Base-by-base conservation (phyloP, 495 filamentous ascomycete species). In the Aspergillus cristatus region DNA sequence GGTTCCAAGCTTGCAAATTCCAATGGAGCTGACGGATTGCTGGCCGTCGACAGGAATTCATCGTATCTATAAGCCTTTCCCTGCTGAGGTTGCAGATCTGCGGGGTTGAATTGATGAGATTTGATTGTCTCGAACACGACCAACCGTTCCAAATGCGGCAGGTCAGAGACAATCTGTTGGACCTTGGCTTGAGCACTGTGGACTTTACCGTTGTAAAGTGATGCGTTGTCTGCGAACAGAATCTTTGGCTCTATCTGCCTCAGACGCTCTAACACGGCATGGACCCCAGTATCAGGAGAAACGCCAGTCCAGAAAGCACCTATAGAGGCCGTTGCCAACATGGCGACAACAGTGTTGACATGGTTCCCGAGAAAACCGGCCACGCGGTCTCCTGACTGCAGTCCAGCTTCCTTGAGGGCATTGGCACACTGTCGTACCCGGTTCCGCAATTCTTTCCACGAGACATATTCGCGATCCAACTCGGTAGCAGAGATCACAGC, bases 231-330 rank as follows among this genome's bases (percentile, higher is more conserved):
- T 6, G 85, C 77, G 49, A 96, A 90, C 8, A 96, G 63, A 6
- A 90, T 55, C 35, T 72, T 76, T 2, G 89, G 88, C 39, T 81
- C 71, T 35, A 96, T 84, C 68, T 96, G 88, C 42, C 67, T 68
- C 36, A 94, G 60, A 7, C 88, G 76, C 47, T 94, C 89, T 12
- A 96, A 60, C 3, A 94, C 86, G 5, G 79, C 80, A 48, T 79
- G 75, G 4, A 79, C 72, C n/a, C 86, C 86, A 20, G 76, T 87
- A 54, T 93, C 86, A 0, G 85, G 83, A 45, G 82, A 89, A 31
- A 93, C 81, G 2, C 84, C 84, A 1, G 87, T 90, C 87, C 87
- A 96, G 29, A 90, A 74, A n/a, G 82, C 86, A 14, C 88, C 88
- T 10, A 94, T 58, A 2, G 84, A 76, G 3, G 85, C 75, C 8